These are phyloP conservation scores for Lasiodiplodia theobromae DNA, from an alignment of 2,329 filamentous ascomycete species.

Conservation along the genomic window DNA sequence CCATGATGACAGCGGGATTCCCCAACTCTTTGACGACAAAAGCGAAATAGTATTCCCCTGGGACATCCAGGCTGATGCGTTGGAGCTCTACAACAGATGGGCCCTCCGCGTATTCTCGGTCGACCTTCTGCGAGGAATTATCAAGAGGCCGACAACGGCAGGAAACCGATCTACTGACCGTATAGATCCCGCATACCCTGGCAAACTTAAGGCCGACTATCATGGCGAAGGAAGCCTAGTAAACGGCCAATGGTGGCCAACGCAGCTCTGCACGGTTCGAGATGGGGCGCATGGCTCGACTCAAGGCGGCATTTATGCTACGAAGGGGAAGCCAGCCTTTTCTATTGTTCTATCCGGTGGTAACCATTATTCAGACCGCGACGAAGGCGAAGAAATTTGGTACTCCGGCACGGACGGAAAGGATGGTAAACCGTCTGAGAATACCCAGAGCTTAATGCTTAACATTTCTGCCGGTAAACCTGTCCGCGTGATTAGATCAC, in stretches of 20 bases:
- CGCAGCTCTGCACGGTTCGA: conserved; percentile 58
- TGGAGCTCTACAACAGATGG: conserved; percentile 58
- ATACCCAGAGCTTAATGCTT: conserved; percentile 54
- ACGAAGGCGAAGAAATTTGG: conserved; percentile 57
- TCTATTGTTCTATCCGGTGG: conserved; percentile 62
- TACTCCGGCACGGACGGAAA: conserved; percentile 60
- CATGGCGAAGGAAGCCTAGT: conserved; percentile 51
- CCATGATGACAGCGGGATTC: conserved; percentile 46
- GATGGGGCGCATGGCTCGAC: conserved; percentile 61
- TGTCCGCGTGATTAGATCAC: conserved; percentile 60
- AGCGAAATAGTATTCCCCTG: conserved; percentile 47
- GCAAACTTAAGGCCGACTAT: conserved; percentile 38
- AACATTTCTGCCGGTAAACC: conserved; percentile 45
- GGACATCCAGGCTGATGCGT: conserved; percentile 57
- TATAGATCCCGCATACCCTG: conserved; percentile 37
- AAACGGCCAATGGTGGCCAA: conserved; percentile 63
- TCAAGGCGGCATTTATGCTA: conserved; percentile 61
- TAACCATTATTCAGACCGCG: conserved; percentile 55
- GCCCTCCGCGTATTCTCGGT: conserved; percentile 49
- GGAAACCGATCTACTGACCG: conserved; percentile 38
- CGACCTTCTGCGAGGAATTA: conserved; percentile 56
- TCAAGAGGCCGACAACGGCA: conserved; percentile 29
- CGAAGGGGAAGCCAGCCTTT: conserved; percentile 54
- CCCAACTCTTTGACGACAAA: conserved; percentile 48
- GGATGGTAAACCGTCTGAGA: conserved; percentile 41